A percentile compares a stretch with the other conserved stretches of the same genome.
These are phyloP conservation scores for Suillus spraguei DNA, from an alignment of 768 basidiomycete genomes.

Conservation along the genomic window DNA sequence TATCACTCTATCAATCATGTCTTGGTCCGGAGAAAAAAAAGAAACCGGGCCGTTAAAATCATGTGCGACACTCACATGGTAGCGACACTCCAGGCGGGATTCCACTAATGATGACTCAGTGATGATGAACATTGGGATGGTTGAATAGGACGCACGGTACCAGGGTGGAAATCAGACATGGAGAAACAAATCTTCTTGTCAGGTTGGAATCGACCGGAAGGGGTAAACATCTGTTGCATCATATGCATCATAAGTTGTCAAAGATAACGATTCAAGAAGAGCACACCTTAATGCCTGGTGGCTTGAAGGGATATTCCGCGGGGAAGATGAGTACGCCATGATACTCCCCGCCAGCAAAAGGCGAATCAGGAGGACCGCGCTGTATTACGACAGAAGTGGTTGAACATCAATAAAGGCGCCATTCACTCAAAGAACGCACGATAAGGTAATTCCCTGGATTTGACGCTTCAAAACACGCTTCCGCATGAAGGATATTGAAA, in stretches of 20 bases:
- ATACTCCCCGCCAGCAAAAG: constrained; percentile 91
- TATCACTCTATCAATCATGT: constrained; percentile 13
- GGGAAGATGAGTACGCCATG: constrained; percentile 93
- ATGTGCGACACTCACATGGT: constrained; percentile 69
- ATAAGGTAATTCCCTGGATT: constrained; percentile 92
- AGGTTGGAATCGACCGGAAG: constrained; percentile 87
- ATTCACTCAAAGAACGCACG: constrained; percentile 46
- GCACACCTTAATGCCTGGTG: constrained; percentile 91
- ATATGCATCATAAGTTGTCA: constrained; percentile 14
- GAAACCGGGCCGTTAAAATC: constrained; percentile 9
- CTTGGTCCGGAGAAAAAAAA: constrained; percentile 14
- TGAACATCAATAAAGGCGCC: constrained; percentile 7
- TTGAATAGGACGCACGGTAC: constrained; percentile 59
- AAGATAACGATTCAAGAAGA: not conserved
- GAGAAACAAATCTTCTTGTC: constrained; percentile 98
- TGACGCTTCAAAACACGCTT: constrained; percentile 16
- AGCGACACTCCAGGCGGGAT: constrained; percentile 93
- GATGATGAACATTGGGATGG: constrained; percentile 6
- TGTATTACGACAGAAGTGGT: constrained; percentile 32
- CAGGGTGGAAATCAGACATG: constrained; percentile 95
- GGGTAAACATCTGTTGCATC: constrained; percentile 79
- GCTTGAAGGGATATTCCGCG: constrained; percentile 94
- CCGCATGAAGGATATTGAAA: constrained; percentile 19
- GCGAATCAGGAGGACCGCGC: constrained; percentile 94
- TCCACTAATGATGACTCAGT: constrained; percentile 62